phyloP scores from a whole-genome alignment of 495 filamentous ascomycete species.

The Podospora pseudoanserina region DNA sequence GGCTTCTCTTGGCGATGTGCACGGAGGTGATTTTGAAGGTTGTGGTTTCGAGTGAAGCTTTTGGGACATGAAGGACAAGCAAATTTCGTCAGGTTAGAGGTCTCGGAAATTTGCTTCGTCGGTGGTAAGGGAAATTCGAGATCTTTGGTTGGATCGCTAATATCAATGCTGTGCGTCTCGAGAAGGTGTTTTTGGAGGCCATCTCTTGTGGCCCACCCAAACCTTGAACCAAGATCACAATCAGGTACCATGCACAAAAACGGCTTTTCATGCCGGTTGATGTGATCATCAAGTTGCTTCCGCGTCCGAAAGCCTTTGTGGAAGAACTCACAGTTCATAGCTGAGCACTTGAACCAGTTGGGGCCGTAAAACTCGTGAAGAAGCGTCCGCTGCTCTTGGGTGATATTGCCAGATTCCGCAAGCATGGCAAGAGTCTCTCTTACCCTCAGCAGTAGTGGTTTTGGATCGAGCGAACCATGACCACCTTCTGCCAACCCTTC shows the following conservation, averaged over 20 bases:
- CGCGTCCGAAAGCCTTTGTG: slow-evolving; percentile 37
- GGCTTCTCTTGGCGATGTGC: no score
- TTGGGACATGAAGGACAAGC: slow-evolving; percentile 43
- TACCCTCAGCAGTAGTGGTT: neutral
- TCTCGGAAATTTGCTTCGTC: neutral
- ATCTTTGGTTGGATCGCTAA: slow-evolving; percentile 8
- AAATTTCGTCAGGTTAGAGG: slow-evolving; percentile 24
- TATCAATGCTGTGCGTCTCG: slow-evolving; percentile 15
- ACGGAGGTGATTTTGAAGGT: no score
- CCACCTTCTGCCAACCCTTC: neutral
- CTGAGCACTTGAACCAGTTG: slow-evolving; percentile 41
- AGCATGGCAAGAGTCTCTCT: neutral
- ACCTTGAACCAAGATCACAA: slow-evolving; percentile 27
- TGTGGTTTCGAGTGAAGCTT: slow-evolving; percentile 33
- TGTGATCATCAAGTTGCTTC: slow-evolving; percentile 31
- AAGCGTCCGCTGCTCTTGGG: slow-evolving; percentile 9
- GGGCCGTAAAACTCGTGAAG: slow-evolving; percentile 32
- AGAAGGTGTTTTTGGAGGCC: slow-evolving; percentile 38
- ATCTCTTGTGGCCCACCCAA: slow-evolving; percentile 34
- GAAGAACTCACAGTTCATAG: slow-evolving; percentile 40
- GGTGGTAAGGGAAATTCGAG: slow-evolving; percentile 18
- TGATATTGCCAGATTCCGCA: neutral
- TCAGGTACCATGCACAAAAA: slow-evolving; percentile 35
- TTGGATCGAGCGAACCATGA: neutral
- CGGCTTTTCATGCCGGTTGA: slow-evolving; percentile 37